phyloP scores from a whole-genome alignment of 495 filamentous ascomycete species.

The Aspergillus panamensis region DNA sequence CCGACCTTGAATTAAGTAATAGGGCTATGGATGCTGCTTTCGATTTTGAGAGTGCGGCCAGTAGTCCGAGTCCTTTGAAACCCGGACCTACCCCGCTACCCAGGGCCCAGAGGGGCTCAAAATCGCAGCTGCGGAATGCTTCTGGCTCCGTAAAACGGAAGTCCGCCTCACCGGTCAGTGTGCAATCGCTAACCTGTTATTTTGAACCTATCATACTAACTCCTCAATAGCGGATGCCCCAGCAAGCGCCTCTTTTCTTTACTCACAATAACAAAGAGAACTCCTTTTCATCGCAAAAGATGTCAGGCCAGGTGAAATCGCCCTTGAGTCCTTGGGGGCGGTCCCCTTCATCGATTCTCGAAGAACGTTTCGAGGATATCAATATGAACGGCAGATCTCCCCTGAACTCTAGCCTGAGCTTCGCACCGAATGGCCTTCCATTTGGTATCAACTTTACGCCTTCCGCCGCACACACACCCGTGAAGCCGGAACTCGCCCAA shows the following conservation, averaged over 20 bases:
- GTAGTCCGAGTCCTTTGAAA: slow-evolving; percentile 57
- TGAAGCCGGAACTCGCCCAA: slow-evolving; percentile 24
- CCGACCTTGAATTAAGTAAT: slow-evolving; percentile 55
- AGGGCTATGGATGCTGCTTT: slow-evolving; percentile 62
- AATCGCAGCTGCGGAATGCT: slow-evolving; percentile 30
- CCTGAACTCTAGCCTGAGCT: slow-evolving; percentile 33
- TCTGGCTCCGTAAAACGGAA: slow-evolving; percentile 19
- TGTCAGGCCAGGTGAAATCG: slow-evolving; percentile 43
- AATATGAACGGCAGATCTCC: slow-evolving; percentile 43
- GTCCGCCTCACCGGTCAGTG: slow-evolving; percentile 34
- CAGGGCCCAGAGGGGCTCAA: slow-evolving; percentile 24
- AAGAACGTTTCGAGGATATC: slow-evolving; percentile 45
- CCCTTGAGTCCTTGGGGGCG: slow-evolving; percentile 47
- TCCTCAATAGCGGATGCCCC: slow-evolving; percentile 20
- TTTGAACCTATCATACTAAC: slow-evolving; percentile 1
- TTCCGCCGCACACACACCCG: slow-evolving; percentile 29
- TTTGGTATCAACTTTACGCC: slow-evolving; percentile 38
- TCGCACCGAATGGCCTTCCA: slow-evolving; percentile 29
- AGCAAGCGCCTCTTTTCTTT: slow-evolving; percentile 32
- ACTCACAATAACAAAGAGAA: slow-evolving; percentile 44
- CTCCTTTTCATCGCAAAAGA: slow-evolving; percentile 39
- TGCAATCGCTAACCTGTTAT: neutral
- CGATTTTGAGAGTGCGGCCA: slow-evolving; percentile 67
- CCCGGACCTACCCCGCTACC: slow-evolving; percentile 29
- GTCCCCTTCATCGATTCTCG: slow-evolving; percentile 52